Evolutionary conservation across 257 asterid genomes (phyloP).

Genomic region (Ilex aquifolium): DNA sequence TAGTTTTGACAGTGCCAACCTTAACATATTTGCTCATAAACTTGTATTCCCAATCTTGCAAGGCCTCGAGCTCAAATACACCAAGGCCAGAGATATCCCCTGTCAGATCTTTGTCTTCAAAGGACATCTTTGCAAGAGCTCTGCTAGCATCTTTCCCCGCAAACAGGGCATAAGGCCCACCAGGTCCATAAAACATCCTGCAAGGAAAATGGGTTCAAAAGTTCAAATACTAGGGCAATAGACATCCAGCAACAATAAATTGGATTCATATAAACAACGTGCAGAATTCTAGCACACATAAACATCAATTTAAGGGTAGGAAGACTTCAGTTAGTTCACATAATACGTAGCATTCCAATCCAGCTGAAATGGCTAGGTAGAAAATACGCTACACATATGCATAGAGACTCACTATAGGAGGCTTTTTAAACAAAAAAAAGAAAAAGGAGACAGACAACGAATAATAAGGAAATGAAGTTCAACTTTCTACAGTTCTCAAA

Average conservation of each 20-base stretch:
- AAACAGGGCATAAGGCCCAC: slow-evolving; percentile 90
- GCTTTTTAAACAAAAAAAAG: too few relatives aligned
- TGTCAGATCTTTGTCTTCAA: slow-evolving; percentile 70
- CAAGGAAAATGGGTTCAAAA: slow-evolving; percentile 1
- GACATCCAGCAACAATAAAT: background rate
- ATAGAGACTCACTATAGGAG: too few relatives aligned
- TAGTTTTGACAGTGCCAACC: slow-evolving; percentile 72
- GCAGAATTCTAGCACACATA: background rate
- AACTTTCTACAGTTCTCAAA: too few relatives aligned
- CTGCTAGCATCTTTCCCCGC: slow-evolving; percentile 94
- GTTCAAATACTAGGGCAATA: slow-evolving; percentile 4
- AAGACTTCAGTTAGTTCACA: too few relatives aligned
- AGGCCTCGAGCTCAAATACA: slow-evolving; percentile 81
- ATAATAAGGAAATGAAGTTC: too few relatives aligned
- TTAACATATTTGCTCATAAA: slow-evolving; percentile 97
- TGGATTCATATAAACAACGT: background rate
- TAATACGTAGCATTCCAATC: background rate
- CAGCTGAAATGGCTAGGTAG: too few relatives aligned
- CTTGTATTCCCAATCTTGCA: slow-evolving; percentile 96
- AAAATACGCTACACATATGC: too few relatives aligned
- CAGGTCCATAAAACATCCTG: slow-evolving; percentile 84
- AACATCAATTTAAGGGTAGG: background rate
- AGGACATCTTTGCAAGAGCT: slow-evolving; percentile 94
- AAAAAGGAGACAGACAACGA: too few relatives aligned
- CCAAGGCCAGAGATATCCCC: slow-evolving; percentile 81